Percentiles rank a stretch among this genome's conserved stretches.
These are phyloP conservation scores for Nigrospora osmanthi DNA, from an alignment of 2,329 filamentous ascomycete genomes.

Conservation along the genomic window DNA sequence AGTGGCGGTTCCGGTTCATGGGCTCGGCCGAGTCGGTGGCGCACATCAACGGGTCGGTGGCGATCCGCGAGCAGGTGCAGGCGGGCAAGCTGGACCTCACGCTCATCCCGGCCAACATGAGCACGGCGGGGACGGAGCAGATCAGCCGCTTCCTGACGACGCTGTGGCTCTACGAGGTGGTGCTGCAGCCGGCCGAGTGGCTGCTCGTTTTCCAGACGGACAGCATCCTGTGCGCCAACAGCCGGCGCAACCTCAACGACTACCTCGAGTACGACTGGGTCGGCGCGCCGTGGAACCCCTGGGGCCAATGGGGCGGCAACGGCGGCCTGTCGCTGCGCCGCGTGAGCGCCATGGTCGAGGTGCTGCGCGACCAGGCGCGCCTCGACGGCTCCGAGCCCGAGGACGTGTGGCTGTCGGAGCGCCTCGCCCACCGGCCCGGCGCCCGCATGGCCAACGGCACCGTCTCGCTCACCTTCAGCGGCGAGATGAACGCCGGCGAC, in stretches of 20 bases:
- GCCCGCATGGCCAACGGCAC: constrained; percentile 44
- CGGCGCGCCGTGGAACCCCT: constrained; percentile 39
- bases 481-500: constrained; percentile 36
- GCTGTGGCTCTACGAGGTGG: constrained; percentile 41
- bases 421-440: constrained; percentile 39
- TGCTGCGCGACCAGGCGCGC: constrained; percentile 39
- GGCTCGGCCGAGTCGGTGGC: constrained; percentile 38
- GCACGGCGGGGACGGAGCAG: constrained; percentile 40
- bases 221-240: constrained; percentile 48
- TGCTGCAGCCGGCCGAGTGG: constrained; percentile 42
- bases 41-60: constrained; percentile 33
- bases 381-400: constrained; percentile 37
- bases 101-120: constrained; percentile 43
- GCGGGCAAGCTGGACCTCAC: constrained; percentile 41
- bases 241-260: constrained; percentile 35
- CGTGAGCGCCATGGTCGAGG: constrained; percentile 43
- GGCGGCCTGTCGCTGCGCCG: constrained; percentile 44
- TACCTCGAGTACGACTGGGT: constrained; percentile 47
- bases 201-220: constrained; percentile 48
- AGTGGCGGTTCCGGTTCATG: constrained; percentile 52
- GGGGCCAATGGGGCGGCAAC: constrained; percentile 38
- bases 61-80: constrained; percentile 34
- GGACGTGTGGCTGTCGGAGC: constrained; percentile 48
- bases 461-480: constrained; percentile 38
- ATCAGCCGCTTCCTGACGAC: constrained; percentile 45